These are phyloP conservation scores for Coniochaeta sp. DNA, from an alignment of 2,329 filamentous ascomycete genomes.

Conservation along the genomic window DNA sequence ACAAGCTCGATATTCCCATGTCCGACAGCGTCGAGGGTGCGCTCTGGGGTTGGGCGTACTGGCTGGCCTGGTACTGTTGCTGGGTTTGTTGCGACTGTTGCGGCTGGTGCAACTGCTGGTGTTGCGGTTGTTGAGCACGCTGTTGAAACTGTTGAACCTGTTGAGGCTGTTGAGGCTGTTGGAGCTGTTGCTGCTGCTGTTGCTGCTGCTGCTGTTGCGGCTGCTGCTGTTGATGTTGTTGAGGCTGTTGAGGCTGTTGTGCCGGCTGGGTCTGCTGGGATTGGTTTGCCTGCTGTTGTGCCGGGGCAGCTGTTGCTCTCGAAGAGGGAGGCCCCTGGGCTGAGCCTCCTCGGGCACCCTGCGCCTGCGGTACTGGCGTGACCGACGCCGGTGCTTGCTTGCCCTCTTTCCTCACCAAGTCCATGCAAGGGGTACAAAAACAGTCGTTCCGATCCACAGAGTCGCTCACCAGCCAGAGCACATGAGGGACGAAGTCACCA, in stretches of 20 bases:
- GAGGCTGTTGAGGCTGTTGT: background rate
- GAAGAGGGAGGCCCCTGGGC: background rate
- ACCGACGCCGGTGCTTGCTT: background rate
- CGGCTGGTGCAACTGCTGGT: slow-evolving; percentile 7
- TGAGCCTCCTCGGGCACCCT: background rate
- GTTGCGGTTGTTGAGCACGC: slow-evolving; percentile 7
- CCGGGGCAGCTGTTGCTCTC: background rate
- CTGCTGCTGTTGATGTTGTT: slow-evolving; percentile 4
- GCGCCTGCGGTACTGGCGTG: background rate
- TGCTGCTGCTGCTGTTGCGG: slow-evolving; percentile 8
- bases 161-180: background rate
- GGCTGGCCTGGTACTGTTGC: background rate
- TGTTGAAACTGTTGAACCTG: slow-evolving; percentile 7
- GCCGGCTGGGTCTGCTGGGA: slow-evolving; percentile 4
- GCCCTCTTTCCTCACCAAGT: slow-evolving; percentile 15
- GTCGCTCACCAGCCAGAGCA: slow-evolving; percentile 42
- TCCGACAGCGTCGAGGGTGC: background rate
- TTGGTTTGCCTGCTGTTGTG: slow-evolving; percentile 2
- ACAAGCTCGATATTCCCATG: slow-evolving; percentile 11
- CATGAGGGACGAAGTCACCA: slow-evolving; percentile 44
- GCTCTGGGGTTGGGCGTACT: background rate
- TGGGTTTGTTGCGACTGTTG: slow-evolving; percentile 9
- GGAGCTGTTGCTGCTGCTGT: slow-evolving; percentile 2
- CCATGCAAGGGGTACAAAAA: slow-evolving; percentile 39
- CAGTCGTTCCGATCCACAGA: slow-evolving; percentile 42